These are phyloP conservation scores for Coffea canephora DNA, from an alignment of 257 asterid genomes.

Conservation along the genomic window DNA sequence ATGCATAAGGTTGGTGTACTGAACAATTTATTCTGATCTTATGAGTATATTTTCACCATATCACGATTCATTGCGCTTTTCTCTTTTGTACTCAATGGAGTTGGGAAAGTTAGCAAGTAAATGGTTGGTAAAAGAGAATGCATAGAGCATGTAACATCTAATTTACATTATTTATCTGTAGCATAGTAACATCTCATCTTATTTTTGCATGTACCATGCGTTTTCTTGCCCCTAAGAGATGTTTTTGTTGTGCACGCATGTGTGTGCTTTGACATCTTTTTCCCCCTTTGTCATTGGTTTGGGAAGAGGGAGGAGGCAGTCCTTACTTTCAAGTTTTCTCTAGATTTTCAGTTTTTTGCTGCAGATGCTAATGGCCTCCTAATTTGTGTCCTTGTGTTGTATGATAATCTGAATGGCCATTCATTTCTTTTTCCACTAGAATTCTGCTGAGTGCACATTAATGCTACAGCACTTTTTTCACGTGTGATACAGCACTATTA, in stretches of 20 bases:
- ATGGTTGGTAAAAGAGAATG: neutral
- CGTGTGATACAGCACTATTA: too few relatives aligned
- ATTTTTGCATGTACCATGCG: neutral
- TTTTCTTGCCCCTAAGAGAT: neutral
- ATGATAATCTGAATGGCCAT: neutral
- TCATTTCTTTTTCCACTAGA: neutral
- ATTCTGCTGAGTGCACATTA: too few relatives aligned
- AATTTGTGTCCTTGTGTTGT: neutral
- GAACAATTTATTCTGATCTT: neutral
- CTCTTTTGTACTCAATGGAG: too few relatives aligned
- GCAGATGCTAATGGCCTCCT: too few relatives aligned
- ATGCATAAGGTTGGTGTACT: constrained; percentile 29
- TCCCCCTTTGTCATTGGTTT: neutral
- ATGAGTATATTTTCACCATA: neutral
- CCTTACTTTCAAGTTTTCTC: too few relatives aligned
- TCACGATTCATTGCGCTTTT: too few relatives aligned
- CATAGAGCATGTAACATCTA: neutral
- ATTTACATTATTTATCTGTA: neutral
- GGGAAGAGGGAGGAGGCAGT: neutral
- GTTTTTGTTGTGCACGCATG: too few relatives aligned
- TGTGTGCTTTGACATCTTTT: neutral
- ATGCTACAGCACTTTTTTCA: too few relatives aligned
- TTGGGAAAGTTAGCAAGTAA: neutral
- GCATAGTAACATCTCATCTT: neutral
- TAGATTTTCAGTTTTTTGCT: too few relatives aligned